A percentile compares a stretch with the other conserved stretches of the same genome.
Evolutionary conservation across 345 rosid species (phyloP).

Genomic region (Salix udensis): DNA sequence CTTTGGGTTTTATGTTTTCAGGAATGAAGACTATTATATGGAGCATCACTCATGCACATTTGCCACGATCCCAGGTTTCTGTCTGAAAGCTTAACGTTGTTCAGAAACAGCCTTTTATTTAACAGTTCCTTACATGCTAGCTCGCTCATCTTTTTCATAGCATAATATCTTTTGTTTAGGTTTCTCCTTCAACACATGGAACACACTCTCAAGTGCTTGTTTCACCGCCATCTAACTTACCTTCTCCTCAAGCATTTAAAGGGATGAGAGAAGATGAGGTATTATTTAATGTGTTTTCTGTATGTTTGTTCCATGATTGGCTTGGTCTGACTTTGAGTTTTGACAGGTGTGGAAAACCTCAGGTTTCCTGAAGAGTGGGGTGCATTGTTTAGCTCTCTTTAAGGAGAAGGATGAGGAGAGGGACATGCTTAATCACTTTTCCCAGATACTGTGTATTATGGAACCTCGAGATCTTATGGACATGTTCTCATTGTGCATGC

Average conservation of each 20-base stretch:
- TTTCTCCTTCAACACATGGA: slow-evolving; percentile 56
- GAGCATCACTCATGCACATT: slow-evolving; percentile 98
- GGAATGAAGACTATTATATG: slow-evolving; percentile 98
- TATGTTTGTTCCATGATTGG: slow-evolving; percentile 7
- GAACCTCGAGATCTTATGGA: slow-evolving; percentile 99
- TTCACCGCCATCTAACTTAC: slow-evolving; percentile 53
- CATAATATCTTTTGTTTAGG: slow-evolving; percentile 38
- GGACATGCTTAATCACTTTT: slow-evolving; percentile 82
- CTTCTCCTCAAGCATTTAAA: slow-evolving; percentile 74
- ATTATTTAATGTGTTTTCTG: background rate
- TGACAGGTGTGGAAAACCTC: slow-evolving; percentile 93
- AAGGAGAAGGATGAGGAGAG: slow-evolving; percentile 98
- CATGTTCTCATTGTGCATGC: slow-evolving; percentile 97
- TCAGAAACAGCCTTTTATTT: background rate
- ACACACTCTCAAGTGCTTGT: slow-evolving; percentile 62
- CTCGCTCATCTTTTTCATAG: slow-evolving; percentile 8
- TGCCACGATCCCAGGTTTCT: slow-evolving; percentile 87
- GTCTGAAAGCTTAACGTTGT: background rate
- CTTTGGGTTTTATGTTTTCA: slow-evolving; percentile 27
- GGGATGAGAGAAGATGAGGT: slow-evolving; percentile 99
- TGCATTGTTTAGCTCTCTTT: slow-evolving; percentile 93
- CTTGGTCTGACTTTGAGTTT: slow-evolving; percentile 28
- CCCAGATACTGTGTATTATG: slow-evolving; percentile 91
- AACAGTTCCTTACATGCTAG: background rate
- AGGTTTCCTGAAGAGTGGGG: slow-evolving; percentile 94